Evolutionary conservation across 306 rosid genomes (phyloP).

Genomic region (Vigna hirtella): DNA sequence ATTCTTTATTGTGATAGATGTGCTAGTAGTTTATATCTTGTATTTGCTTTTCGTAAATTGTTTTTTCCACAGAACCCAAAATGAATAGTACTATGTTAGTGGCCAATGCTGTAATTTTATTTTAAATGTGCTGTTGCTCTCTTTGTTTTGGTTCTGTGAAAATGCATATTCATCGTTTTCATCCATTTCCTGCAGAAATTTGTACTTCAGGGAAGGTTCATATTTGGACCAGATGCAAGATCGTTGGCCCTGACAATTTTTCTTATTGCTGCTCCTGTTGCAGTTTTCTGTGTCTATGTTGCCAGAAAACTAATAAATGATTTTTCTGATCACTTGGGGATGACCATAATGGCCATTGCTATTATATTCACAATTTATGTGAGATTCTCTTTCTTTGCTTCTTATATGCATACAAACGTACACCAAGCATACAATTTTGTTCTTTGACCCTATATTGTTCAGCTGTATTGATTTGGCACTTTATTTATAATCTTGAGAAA

Average conservation of each 20-base stretch:
- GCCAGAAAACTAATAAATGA: conserved; percentile 83
- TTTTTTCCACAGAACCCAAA: conserved; percentile 8
- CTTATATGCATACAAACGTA: background rate
- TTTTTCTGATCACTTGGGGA: conserved; percentile 74
- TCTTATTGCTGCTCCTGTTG: conserved; percentile 84
- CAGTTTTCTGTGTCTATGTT: conserved; percentile 82
- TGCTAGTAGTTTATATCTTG: background rate
- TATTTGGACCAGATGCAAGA: conserved; percentile 98
- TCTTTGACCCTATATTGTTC: conserved; percentile 19
- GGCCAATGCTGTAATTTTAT: background rate
- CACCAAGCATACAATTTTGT: background rate
- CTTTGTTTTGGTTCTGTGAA: background rate
- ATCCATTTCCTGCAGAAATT: conserved; percentile 73
- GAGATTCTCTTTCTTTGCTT: conserved; percentile 47
- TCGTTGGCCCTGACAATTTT: conserved; percentile 82
- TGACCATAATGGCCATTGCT: conserved; percentile 62
- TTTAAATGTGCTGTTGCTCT: conserved; percentile 17
- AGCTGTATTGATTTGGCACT: conserved; percentile 10
- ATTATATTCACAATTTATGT: conserved; percentile 79
- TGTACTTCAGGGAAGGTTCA: conserved; percentile 88
- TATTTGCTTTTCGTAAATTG: background rate
- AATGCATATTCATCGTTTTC: conserved; percentile 29
- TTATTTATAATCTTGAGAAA: conserved; percentile 23
- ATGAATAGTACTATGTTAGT: background rate
- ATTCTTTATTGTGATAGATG: conserved; percentile 23